phyloP scores from a whole-genome alignment of 2,329 filamentous ascomycete genomes.

The Coleophoma eucalyptorum region DNA sequence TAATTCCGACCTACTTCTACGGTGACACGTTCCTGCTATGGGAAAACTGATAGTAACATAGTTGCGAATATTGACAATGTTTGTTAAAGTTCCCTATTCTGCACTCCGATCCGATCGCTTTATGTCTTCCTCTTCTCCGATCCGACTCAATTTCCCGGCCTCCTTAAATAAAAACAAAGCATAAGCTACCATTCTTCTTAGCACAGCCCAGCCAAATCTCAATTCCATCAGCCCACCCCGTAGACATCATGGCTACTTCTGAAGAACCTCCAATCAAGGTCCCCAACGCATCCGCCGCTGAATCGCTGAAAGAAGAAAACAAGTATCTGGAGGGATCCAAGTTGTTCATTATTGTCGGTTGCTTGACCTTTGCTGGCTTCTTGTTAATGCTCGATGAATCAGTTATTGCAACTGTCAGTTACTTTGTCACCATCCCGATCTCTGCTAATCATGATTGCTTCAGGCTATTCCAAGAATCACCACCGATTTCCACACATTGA shows the following conservation, averaged over 20 bases:
- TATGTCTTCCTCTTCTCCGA: not conserved
- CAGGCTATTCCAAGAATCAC: conserved; percentile 33
- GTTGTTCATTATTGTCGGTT: not conserved
- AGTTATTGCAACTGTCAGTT: not conserved
- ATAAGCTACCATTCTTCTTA: not conserved
- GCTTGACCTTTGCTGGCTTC: not conserved
- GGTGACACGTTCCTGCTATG: not conserved
- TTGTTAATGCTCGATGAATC: not conserved
- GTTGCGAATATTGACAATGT: not conserved
- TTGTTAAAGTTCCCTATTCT: not conserved
- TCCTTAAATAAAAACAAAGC: not conserved
- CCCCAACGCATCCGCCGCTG: not conserved
- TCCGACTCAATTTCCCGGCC: not conserved
- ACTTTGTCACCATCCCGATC: not conserved
- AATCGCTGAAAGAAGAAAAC: not conserved
- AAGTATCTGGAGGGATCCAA: not conserved
- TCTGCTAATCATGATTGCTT: not conserved
- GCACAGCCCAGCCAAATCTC: not conserved
- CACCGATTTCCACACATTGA: conserved; percentile 27
- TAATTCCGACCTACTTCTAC: not conserved
- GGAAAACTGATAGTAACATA: not conserved
- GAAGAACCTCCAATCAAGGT: not conserved
- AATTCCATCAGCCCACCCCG: not conserved
- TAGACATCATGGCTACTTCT: not conserved
- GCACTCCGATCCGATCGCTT: not conserved